Evolutionary conservation across 73 alveolate genomes (phyloP), one percentile per base, ranked within the genome.

Genomic region (Stentor roeselii): DNA sequence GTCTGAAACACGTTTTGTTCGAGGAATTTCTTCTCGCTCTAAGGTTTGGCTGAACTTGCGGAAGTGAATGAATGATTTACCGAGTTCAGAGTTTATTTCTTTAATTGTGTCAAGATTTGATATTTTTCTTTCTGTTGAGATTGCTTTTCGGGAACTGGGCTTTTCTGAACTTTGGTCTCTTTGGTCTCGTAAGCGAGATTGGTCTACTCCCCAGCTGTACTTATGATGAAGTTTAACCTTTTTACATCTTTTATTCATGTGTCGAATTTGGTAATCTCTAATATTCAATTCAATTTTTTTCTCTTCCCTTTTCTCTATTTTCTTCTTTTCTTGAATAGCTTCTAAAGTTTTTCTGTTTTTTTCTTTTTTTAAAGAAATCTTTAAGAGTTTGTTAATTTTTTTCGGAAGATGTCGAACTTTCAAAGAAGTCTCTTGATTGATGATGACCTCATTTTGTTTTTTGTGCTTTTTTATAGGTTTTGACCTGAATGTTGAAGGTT

Each of bases 291-390:
- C 80, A 14, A 27, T n/a, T 67, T 34, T 67, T 32, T 67, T 67
- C 1, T 21, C 21, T 32, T 67, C 80, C 42, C 11, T 21, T 40
- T 27, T 67, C 34, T 67, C 80, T 30, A 11, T 34, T 21, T 27
- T 67, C 34, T 34, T 40, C 21, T 34, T n/a, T 67, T 67, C 41
- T 2, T 67, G 41, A 27, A 27, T 67, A 1, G n/a, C 80, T 67
- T 67, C 34, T 34, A 14, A 27, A 1, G 34, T 32, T 32, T 67
- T 67, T 2, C 34, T 67, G 80, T 27, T 67, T 67, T 67, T 67
- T 67, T 67, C 80, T 67, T 67, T 67, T 32, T 67, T 67, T 40
- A 67, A 67, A 67, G 80, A 21, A 21, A 14, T 21, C 34, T 67
- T 67, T n/a, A 67, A 15, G 1, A 67, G 21, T 34, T 67, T 27